These are phyloP conservation scores for Boletellus emodensis DNA, from an alignment of 768 basidiomycete species.

Conservation along the genomic window DNA sequence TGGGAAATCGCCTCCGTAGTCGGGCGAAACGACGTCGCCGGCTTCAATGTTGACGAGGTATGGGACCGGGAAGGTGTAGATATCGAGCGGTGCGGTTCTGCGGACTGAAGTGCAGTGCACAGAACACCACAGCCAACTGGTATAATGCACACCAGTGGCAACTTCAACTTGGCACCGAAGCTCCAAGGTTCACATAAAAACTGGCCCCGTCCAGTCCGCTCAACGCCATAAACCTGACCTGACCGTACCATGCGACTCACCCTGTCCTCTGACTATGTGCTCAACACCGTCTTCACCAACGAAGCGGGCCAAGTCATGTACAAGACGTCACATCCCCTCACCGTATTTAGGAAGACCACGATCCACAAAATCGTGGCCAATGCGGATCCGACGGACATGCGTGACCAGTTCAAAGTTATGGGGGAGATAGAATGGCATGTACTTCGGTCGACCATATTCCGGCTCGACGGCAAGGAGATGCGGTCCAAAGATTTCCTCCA, in stretches of 20 bases:
- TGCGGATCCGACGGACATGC: conserved; percentile 16
- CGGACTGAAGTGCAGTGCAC: too few relatives aligned
- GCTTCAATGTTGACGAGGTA: too few relatives aligned
- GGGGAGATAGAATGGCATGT: conserved; percentile 35
- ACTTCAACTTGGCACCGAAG: too few relatives aligned
- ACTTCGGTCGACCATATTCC: conserved; percentile 23
- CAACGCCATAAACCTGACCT: too few relatives aligned
- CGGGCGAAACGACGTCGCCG: too few relatives aligned
- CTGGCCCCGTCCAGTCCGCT: too few relatives aligned
- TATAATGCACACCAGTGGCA: too few relatives aligned
- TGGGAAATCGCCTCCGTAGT: too few relatives aligned
- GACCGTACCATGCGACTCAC: conserved; percentile 14
- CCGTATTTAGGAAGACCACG: conserved; percentile 14
- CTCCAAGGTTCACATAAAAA: too few relatives aligned
- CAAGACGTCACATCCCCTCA: conserved; percentile 16
- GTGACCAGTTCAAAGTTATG: conserved; percentile 25
- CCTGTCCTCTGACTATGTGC: conserved; percentile 18
- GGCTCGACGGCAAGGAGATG: conserved; percentile 27
- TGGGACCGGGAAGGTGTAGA: too few relatives aligned
- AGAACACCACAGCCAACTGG: too few relatives aligned
- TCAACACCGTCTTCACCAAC: conserved; percentile 18
- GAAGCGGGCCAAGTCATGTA: conserved; percentile 23
- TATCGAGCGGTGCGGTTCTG: too few relatives aligned
- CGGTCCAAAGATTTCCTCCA: conserved; percentile 20
- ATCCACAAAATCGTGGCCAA: conserved; percentile 20